Conservation (phyloP, 768 basidiomycete genomes). For the Melanogaster broomeanus region DNA sequence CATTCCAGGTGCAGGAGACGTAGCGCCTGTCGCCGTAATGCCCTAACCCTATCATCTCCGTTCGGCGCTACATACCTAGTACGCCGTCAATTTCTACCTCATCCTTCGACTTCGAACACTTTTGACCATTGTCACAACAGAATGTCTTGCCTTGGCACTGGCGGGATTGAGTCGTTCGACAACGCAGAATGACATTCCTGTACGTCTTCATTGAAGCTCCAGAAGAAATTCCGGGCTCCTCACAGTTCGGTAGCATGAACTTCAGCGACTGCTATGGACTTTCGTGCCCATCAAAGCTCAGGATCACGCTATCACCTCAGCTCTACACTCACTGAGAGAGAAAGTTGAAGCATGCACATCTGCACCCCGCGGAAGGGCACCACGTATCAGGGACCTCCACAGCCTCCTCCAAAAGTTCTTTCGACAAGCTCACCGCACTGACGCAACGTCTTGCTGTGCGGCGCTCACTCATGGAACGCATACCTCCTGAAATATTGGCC, state of each 20-base stretch:
- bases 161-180: no score
- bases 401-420: neutral
- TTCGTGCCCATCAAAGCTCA: neutral
- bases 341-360: neutral
- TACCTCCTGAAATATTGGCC: slow-evolving; percentile 42
- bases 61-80: no score
- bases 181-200: no score
- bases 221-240: neutral
- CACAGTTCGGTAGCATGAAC: neutral
- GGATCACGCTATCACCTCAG: neutral
- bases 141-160: no score
- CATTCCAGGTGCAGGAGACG: no score
- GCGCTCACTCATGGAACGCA: slow-evolving; percentile 7
- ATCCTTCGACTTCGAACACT: no score
- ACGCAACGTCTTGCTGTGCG: neutral
- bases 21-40: no score
- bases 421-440: neutral
- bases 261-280: neutral
- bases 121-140: no score
- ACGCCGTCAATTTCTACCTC: no score
- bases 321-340: neutral
- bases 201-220: neutral
- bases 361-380: no score
- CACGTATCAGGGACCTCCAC: no score
- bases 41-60: no score